Percentiles rank a stretch among this genome's conserved stretches.
These are phyloP conservation scores for Psilocybe azurescens DNA, from an alignment of 768 basidiomycete species.

Conservation along the genomic window DNA sequence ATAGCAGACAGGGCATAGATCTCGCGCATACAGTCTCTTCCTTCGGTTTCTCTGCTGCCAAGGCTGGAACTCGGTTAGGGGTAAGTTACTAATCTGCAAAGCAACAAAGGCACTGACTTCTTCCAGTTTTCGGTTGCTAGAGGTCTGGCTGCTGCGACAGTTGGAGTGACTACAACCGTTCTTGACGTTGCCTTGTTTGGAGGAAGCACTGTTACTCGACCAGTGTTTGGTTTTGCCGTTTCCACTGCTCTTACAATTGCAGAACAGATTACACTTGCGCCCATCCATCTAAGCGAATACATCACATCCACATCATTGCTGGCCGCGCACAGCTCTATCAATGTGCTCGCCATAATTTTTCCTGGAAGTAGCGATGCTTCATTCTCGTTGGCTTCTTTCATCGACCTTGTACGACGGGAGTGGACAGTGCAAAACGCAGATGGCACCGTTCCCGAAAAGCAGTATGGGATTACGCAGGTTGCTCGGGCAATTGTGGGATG, in stretches of 20 bases:
- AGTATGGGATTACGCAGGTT: constrained; percentile 68
- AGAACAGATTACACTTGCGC: constrained; percentile 75
- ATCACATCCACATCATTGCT: constrained; percentile 76
- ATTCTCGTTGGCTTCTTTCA: constrained; percentile 82
- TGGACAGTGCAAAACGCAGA: constrained; percentile 56
- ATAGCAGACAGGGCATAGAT: constrained; percentile 66
- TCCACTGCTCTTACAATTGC: constrained; percentile 65
- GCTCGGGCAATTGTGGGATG: constrained; percentile 77
- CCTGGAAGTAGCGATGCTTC: constrained; percentile 80
- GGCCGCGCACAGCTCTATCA: constrained; percentile 78
- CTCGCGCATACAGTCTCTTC: constrained; percentile 66
- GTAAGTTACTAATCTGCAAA: constrained; percentile 45
- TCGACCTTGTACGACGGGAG: constrained; percentile 79
- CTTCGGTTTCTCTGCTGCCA: constrained; percentile 72
- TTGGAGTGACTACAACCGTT: constrained; percentile 60
- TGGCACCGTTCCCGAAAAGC: constrained; percentile 59
- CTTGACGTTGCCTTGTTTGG: constrained; percentile 75
- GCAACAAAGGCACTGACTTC: constrained; percentile 2
- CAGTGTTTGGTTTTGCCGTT: constrained; percentile 61
- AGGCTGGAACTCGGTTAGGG: constrained; percentile 69
- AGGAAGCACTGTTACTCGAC: constrained; percentile 60
- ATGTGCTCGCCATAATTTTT: constrained; percentile 73
- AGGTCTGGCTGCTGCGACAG: constrained; percentile 60
- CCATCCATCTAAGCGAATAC: constrained; percentile 77
- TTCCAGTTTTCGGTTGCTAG: constrained; percentile 72